phyloP scores from a whole-genome alignment of 257 asterid species.

The Thymus mandschuricus region DNA sequence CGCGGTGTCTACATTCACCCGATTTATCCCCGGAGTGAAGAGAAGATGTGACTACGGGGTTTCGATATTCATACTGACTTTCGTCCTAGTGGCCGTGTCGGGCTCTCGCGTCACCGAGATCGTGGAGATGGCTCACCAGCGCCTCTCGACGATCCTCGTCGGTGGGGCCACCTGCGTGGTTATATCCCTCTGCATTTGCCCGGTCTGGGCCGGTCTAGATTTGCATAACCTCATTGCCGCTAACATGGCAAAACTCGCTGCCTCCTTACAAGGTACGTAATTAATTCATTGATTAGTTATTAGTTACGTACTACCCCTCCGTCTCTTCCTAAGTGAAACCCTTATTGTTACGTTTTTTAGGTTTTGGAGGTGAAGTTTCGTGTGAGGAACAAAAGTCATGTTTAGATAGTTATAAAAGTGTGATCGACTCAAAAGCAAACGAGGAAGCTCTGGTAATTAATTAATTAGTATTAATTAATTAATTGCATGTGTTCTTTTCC shows the following conservation, averaged over 20 bases:
- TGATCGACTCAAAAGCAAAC: constrained; percentile 50
- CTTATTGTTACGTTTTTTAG: neutral
- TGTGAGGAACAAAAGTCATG: constrained; percentile 36
- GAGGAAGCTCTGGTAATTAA: constrained; percentile 68
- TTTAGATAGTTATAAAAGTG: constrained; percentile 44
- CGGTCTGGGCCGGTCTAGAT: constrained; percentile 92
- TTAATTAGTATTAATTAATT: neutral
- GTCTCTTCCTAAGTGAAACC: too few relatives aligned
- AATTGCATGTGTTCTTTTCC: too few relatives aligned
- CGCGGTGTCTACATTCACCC: constrained; percentile 46
- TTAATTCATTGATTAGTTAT: too few relatives aligned
- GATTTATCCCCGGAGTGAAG: constrained; percentile 62
- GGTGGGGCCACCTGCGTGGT: constrained; percentile 64
- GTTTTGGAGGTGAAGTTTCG: constrained; percentile 51
- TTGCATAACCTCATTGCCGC: constrained; percentile 47
- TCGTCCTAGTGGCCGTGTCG: constrained; percentile 68
- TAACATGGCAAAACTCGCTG: constrained; percentile 54
- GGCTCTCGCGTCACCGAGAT: constrained; percentile 57
- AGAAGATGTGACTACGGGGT: constrained; percentile 72
- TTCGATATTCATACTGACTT: constrained; percentile 63
- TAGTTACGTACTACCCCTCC: too few relatives aligned
- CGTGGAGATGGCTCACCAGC: constrained; percentile 55
- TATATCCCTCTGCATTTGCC: constrained; percentile 52
- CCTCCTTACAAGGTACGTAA: constrained; percentile 53
- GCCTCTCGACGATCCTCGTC: constrained; percentile 56